Evolutionary conservation across 352 stramenopile species (phyloP), one percentile per base, ranked within the genome.

Genomic region (Pythium utonaiense): DNA sequence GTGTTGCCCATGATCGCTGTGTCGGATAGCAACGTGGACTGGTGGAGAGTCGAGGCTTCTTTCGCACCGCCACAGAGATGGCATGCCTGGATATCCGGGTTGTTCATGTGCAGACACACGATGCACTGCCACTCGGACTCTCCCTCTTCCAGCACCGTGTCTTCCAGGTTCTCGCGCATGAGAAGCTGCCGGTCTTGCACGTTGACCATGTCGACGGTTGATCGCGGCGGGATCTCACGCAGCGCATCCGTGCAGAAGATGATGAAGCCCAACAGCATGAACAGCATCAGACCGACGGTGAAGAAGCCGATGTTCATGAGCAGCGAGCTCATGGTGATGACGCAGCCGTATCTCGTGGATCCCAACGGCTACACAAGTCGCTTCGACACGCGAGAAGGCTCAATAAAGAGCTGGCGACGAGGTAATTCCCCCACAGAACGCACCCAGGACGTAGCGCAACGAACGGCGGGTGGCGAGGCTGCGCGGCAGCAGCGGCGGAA

Each of bases 51-150:
- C 22, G 61, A 70, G 5, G 57, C 56, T 40, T 74, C 70, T 55
- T 75, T 57, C 5, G 69, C 47, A 22, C 62, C 66, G 38, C 73
- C 70, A 50, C 73, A 81, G 13, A 81, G 31, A 27, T 67, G 57
- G 41, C 73, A 81, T 6, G 36, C 24, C 17, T 53, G 44, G 6
- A 73, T 65, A 36, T 63, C 60, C 5, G 73, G 73, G 54, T 78
- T 64, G 56, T 81, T 81, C 52, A 77, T 57, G 47, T 81, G 73
- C 25, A 71, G 64, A 59, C 73, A 81, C 33, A 81, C 71, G 44
- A 78, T 64, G 56, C 73, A 81, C 57, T 78, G 67, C 73, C 73
- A 81, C 59, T 81, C 73, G 34, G 57, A 63, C 36, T 60, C 44
- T 33, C 73, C 73, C 9, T 76, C 70, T 6, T 62, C 56, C n/a